Evolutionary conservation across 1,284 basidiomycete species (phyloP).

Genomic region (Cerioporus squamosus): DNA sequence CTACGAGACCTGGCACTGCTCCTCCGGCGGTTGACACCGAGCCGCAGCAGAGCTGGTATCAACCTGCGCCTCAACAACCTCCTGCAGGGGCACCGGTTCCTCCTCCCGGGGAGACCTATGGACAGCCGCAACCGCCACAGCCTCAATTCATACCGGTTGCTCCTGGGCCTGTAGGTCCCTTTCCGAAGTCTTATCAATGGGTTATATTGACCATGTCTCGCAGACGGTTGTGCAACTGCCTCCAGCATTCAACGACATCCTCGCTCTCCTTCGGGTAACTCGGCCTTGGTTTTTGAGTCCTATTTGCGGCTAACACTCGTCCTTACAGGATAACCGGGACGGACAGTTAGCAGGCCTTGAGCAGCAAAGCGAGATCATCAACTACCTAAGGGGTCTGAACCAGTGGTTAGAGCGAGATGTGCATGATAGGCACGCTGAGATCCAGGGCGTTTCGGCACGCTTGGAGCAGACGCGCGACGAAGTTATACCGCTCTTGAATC

Average conservation of each 20-base stretch:
- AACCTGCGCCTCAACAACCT: slow-evolving; percentile 3
- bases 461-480: slow-evolving; percentile 60
- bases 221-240: slow-evolving; percentile 65
- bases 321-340: slow-evolving; percentile 68
- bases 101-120: slow-evolving; percentile 9
- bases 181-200: neutral
- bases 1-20: slow-evolving; percentile 15
- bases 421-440: slow-evolving; percentile 70
- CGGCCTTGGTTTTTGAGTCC: neutral
- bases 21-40: slow-evolving; percentile 6
- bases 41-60: slow-evolving; percentile 11
- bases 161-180: slow-evolving; percentile 36
- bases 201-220: neutral
- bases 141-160: slow-evolving; percentile 27
- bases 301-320: slow-evolving; percentile 5
- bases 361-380: slow-evolving; percentile 77
- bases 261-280: slow-evolving; percentile 67
- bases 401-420: slow-evolving; percentile 78
- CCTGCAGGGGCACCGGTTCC: slow-evolving; percentile 7
- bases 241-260: slow-evolving; percentile 51
- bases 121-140: slow-evolving; percentile 18
- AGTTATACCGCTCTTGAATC: slow-evolving; percentile 42
- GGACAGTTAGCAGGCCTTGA: slow-evolving; percentile 75
- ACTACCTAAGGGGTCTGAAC: slow-evolving; percentile 73
- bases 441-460: slow-evolving; percentile 64